A percentile compares a stretch with the other conserved stretches of the same genome.
Evolutionary conservation across 176 grass and related monocot species (phyloP).

Genomic region (Oryza nivara): DNA sequence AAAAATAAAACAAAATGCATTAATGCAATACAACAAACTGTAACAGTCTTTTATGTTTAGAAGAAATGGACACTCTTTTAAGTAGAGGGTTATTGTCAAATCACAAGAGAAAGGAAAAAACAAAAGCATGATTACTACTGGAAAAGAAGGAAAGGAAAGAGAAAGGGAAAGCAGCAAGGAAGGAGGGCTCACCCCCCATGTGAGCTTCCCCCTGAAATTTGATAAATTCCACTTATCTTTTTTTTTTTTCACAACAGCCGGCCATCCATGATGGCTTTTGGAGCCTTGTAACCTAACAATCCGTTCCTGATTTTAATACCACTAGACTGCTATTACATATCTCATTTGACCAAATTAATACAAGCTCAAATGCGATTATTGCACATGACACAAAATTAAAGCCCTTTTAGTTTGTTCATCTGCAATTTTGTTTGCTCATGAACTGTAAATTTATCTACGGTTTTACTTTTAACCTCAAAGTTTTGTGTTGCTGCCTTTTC

Average conservation of each 20-base stretch:
- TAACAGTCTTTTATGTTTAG: not conserved
- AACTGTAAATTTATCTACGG: not conserved
- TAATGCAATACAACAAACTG: not conserved
- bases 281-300: not conserved
- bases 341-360: not conserved
- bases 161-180: not conserved
- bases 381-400: not conserved
- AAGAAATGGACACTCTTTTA: not conserved
- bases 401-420: not conserved
- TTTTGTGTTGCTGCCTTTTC: not conserved
- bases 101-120: conserved; percentile 25
- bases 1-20: not conserved
- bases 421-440: not conserved
- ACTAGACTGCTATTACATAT: too few relatives aligned
- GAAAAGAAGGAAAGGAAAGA: conserved; percentile 25
- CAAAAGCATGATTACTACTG: conserved; percentile 27
- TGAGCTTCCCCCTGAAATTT: conserved; percentile 22
- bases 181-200: conserved; percentile 33
- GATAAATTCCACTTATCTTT: conserved; percentile 17
- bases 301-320: not conserved
- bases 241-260: conserved; percentile 6
- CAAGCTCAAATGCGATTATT: not conserved
- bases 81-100: conserved; percentile 38
- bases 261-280: conserved; percentile 32
- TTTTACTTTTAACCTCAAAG: not conserved